Base-by-base conservation (phyloP, 352 stramenopile species). In the Hyphochytrium catenoides region DNA sequence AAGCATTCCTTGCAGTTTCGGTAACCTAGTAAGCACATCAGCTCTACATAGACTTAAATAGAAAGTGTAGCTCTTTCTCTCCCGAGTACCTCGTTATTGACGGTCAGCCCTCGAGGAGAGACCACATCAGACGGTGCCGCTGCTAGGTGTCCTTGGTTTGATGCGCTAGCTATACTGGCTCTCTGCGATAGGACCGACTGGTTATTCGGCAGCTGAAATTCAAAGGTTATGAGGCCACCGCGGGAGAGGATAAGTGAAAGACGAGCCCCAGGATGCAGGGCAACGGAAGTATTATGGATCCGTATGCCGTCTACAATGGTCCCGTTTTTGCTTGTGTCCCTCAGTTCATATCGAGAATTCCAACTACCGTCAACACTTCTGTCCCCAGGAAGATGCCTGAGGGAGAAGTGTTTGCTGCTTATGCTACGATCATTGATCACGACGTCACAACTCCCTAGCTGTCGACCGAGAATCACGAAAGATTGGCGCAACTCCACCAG, bases 311-410 rank as follows among this genome's bases (percentile, higher is more conserved):
- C 79, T 1, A 85, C 70, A 17, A 85, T 82, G 0, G 67, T 85
- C 1, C 70, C 70, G 29, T 85, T 85, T 43, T 85, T 85, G 41
- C 67, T 82, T 34, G 82, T 83, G 20, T 85, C 70, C 47, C 82
- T 67, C 12, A 85, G 51, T 38, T 85, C 70, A 29, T 56, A 82
- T 24, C n/a, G n/a, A n/a, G n/a, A n/a, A n/a, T n/a, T n/a, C n/a
- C 58, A 65, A 15, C 77, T 62, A 33, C 77, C 63, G 0, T 36
- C 21, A 9, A 26, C 36, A 8, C 71, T 56, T n/a, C 33, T 39
- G 28, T 78, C 68, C 18, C 55, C 54, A 0, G 62, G 55, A 4
- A 76, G 41, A 9, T 66, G 59, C 5, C 70, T 62, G 25, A 85
- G 43, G 34, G 82, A 68, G 26, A 85, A 85, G 33, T 85, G 70